Evolutionary conservation across 192 early-diverging fungal genomes (phyloP).

Genomic region (Backusella morwellensis): DNA sequence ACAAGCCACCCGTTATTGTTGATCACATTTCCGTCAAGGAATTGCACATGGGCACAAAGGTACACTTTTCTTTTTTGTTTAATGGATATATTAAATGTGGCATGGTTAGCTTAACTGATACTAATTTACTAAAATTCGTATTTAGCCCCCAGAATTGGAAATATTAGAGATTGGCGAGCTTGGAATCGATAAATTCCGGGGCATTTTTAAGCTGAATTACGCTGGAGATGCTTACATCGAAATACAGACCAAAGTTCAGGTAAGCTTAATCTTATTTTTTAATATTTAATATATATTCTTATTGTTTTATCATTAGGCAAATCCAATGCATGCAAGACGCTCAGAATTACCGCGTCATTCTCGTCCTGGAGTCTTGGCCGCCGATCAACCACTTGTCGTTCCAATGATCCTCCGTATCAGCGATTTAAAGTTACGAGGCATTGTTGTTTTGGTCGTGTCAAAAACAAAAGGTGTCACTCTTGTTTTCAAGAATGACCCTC

Average conservation of each 20-base stretch:
- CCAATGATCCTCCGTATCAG: constrained; percentile 94
- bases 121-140: neutral
- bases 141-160: constrained; percentile 90
- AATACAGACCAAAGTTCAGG: constrained; percentile 92
- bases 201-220: constrained; percentile 94
- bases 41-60: constrained; percentile 92
- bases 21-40: constrained; percentile 91
- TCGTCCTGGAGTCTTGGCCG: constrained; percentile 74
- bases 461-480: constrained; percentile 93
- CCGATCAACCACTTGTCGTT: constrained; percentile 91
- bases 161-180: constrained; percentile 98
- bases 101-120: neutral
- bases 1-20: constrained; percentile 90
- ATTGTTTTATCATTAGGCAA: constrained; percentile 51
- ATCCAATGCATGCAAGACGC: constrained; percentile 64
- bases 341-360: constrained; percentile 61
- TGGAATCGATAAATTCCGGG: constrained; percentile 90
- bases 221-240: constrained; percentile 90
- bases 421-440: constrained; percentile 85
- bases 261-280: constrained; percentile 26
- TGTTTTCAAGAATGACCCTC: constrained; percentile 96
- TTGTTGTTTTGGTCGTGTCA: constrained; percentile 92
- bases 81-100: neutral
- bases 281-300: neutral
- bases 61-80: constrained; percentile 13